Evolutionary conservation across 2,329 filamentous ascomycete genomes (phyloP).

Genomic region (Cordyceps pruinosa): DNA sequence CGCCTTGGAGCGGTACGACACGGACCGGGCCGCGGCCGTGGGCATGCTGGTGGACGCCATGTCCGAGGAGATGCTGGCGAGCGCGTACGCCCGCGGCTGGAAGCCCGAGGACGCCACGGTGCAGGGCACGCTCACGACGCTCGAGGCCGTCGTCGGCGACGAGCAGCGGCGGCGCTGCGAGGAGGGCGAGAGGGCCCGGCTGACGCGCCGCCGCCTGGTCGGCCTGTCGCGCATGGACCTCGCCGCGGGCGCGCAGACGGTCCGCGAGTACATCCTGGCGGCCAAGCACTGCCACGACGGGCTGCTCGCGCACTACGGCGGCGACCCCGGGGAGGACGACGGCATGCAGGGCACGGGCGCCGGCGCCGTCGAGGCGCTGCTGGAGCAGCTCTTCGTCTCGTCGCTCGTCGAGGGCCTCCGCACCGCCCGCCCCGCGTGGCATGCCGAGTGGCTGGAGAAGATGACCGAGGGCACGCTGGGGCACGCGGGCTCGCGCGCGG

Average conservation of each 20-base stretch:
- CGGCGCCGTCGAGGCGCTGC: background rate
- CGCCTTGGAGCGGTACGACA: background rate
- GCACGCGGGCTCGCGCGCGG: background rate
- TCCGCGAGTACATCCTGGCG: background rate
- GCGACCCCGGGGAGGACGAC: background rate
- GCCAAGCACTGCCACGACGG: slow-evolving; percentile 1
- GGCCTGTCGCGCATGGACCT: background rate
- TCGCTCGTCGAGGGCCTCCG: background rate
- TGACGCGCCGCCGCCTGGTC: background rate
- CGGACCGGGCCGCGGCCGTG: background rate
- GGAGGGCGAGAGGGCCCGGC: background rate
- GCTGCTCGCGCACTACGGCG: background rate
- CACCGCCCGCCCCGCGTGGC: background rate
- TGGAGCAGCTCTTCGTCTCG: slow-evolving; percentile 5
- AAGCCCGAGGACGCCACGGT: background rate
- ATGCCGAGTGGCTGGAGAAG: background rate
- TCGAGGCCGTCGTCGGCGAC: background rate
- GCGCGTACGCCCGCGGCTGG: background rate
- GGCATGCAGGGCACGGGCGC: too few relatives aligned
- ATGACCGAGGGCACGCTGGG: background rate
- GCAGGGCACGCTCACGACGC: background rate
- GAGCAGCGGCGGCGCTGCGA: background rate
- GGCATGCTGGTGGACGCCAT: background rate
- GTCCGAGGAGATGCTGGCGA: background rate
- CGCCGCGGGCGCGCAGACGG: background rate